These are phyloP conservation scores for Dunaliella primolecta DNA, from an alignment of 139 green algal genomes.

Conservation along the genomic window DNA sequence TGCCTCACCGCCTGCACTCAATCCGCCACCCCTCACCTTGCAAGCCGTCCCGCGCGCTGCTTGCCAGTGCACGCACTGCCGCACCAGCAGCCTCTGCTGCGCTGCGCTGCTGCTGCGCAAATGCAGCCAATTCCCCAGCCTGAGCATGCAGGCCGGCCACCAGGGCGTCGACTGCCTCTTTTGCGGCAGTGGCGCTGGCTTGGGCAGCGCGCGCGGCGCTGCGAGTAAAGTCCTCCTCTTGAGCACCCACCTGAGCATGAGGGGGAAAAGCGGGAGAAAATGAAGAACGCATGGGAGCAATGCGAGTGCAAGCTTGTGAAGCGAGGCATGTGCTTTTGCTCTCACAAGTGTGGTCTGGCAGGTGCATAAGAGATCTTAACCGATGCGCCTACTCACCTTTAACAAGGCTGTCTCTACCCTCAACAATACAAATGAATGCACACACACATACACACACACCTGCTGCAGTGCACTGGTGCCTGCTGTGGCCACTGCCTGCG, in stretches of 20 bases:
- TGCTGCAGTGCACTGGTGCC: conserved; percentile 23
- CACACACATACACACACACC: not conserved
- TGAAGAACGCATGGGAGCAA: not conserved
- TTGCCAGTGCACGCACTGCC: not conserved
- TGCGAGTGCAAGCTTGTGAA: not conserved
- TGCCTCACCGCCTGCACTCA: not conserved
- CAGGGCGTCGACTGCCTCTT: conserved; percentile 27
- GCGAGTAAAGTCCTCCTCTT: not conserved
- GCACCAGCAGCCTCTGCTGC: not conserved
- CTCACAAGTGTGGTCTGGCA: too few relatives aligned
- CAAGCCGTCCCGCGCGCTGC: conserved; percentile 1
- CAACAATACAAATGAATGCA: not conserved
- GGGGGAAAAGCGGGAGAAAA: not conserved
- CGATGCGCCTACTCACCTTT: too few relatives aligned
- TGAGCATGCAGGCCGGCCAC: conserved; percentile 26
- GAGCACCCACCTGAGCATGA: conserved; percentile 1
- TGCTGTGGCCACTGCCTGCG: not conserved
- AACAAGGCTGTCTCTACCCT: too few relatives aligned
- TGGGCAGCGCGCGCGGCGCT: conserved; percentile 10
- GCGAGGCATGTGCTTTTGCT: too few relatives aligned
- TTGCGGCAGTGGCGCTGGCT: not conserved
- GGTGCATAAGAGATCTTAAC: too few relatives aligned
- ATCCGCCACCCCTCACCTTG: not conserved
- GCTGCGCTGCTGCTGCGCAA: conserved; percentile 12
- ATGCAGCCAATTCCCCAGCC: conserved; percentile 28